These are phyloP conservation scores for Picocystis salinarum DNA, from an alignment of 139 green algal species.

Conservation along the genomic window DNA sequence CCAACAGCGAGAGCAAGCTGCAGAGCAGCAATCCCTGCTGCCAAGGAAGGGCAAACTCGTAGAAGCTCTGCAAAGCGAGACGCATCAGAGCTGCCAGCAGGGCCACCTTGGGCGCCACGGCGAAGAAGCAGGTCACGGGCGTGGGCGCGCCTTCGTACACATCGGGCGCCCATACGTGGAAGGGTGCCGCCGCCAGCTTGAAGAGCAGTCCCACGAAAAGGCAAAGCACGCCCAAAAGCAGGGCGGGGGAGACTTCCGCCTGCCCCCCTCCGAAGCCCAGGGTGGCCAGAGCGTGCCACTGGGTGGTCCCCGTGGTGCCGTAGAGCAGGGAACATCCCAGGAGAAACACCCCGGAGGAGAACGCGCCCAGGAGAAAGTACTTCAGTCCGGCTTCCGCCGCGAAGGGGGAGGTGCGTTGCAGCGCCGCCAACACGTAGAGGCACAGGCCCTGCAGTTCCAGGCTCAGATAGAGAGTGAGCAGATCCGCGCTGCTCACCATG, in stretches of 20 bases:
- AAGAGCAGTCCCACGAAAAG: no score
- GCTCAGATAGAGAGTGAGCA: constrained; percentile 42
- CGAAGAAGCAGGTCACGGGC: constrained; percentile 36
- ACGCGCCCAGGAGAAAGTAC: constrained; percentile 42
- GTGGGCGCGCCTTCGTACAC: constrained; percentile 41
- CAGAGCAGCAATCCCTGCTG: no score
- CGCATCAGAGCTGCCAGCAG: constrained; percentile 27
- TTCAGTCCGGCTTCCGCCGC: constrained; percentile 40
- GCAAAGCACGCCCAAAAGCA: no score
- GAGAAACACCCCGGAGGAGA: constrained; percentile 38
- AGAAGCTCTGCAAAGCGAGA: constrained; percentile 26
- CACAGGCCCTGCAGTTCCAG: constrained; percentile 45
- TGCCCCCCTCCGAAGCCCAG: no score
- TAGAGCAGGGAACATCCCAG: constrained; percentile 41
- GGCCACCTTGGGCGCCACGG: constrained; percentile 31
- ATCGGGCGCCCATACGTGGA: constrained; percentile 48
- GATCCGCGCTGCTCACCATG: no score
- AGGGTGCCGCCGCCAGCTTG: constrained; percentile 36
- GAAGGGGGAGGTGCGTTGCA: constrained; percentile 37
- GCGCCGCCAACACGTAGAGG: constrained; percentile 40
- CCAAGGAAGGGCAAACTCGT: no score
- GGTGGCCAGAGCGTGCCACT: no score
- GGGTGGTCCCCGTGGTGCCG: no score
- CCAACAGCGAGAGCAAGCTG: no score
- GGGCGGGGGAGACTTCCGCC: no score